Evolutionary conservation across 805 yeast genomes (phyloP).

Genomic region (Wickerhamomyces bisporus): DNA sequence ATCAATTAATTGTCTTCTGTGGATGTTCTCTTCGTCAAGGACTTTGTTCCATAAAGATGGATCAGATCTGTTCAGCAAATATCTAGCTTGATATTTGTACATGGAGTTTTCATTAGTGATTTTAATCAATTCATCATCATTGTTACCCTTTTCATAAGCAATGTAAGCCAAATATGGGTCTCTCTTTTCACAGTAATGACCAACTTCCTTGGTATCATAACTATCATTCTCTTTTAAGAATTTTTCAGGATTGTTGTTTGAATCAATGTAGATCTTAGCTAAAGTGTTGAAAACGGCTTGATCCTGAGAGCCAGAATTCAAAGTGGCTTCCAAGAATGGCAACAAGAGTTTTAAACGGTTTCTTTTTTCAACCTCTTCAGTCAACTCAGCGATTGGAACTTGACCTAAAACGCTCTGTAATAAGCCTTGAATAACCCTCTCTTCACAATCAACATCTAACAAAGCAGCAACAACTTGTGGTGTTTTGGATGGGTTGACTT

Average conservation of each 20-base stretch:
- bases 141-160: conserved; percentile 92
- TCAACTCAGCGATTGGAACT: conserved; percentile 86
- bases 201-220: conserved; percentile 92
- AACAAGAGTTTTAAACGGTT: conserved; percentile 85
- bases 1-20: conserved; percentile 88
- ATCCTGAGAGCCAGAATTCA: conserved; percentile 80
- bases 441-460: conserved; percentile 97
- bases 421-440: conserved; percentile 72
- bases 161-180: conserved; percentile 98
- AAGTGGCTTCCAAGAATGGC: conserved; percentile 88
- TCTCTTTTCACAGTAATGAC: conserved; percentile 97
- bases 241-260: conserved; percentile 96
- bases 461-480: conserved; percentile 96
- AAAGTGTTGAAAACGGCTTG: conserved; percentile 90
- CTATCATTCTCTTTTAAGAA: conserved; percentile 86
- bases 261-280: conserved; percentile 96
- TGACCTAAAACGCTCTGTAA: conserved; percentile 86
- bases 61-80: conserved; percentile 85
- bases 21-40: conserved; percentile 66
- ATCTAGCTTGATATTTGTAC: conserved; percentile 99
- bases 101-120: conserved; percentile 96
- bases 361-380: conserved; percentile 93
- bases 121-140: conserved; percentile 81
- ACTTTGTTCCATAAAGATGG: conserved; percentile 77
- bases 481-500: conserved; percentile 92